Percentiles rank a stretch among this genome's conserved stretches.
phyloP scores from a whole-genome alignment of 805 yeast genomes.

The Wickerhamiella lipophila region DNA sequence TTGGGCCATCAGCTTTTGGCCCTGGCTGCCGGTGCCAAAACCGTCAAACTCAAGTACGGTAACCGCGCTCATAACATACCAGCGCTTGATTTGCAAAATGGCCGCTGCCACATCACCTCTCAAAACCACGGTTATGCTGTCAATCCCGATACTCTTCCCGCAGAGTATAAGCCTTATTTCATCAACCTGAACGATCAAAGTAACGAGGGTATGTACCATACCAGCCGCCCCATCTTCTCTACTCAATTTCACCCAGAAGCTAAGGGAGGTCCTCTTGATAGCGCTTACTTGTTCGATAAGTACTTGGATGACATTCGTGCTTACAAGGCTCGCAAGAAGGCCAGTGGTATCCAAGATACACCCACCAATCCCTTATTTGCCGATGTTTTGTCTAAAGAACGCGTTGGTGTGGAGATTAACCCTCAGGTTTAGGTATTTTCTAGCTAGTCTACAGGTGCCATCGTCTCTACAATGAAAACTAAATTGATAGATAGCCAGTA shows the following conservation, averaged over 20 bases:
- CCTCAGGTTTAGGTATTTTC: slow-evolving; percentile 21
- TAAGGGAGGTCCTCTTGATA: slow-evolving; percentile 96
- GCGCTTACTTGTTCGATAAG: slow-evolving; percentile 80
- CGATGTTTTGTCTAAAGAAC: slow-evolving; percentile 32
- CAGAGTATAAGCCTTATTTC: slow-evolving; percentile 76
- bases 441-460: too few species aligned
- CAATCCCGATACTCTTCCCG: slow-evolving; percentile 60
- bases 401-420: slow-evolving; percentile 33
- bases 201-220: slow-evolving; percentile 95
- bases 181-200: slow-evolving; percentile 89
- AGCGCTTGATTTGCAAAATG: slow-evolving; percentile 76
- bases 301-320: slow-evolving; percentile 58
- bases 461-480: too few species aligned
- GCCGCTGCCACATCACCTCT: slow-evolving; percentile 93
- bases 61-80: slow-evolving; percentile 99
- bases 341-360: slow-evolving; percentile 32
- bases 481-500: too few species aligned
- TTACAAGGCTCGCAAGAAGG: slow-evolving; percentile 37
- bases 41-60: slow-evolving; percentile 89
- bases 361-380: slow-evolving; percentile 32
- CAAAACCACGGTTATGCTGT: slow-evolving; percentile 99
- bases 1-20: slow-evolving; percentile 95
- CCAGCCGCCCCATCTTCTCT: slow-evolving; percentile 76
- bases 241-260: slow-evolving; percentile 99
- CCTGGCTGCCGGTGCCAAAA: slow-evolving; percentile 86